These are phyloP conservation scores for Backusella liffmaniae DNA, from an alignment of 192 early-diverging fungal genomes.

Conservation along the genomic window DNA sequence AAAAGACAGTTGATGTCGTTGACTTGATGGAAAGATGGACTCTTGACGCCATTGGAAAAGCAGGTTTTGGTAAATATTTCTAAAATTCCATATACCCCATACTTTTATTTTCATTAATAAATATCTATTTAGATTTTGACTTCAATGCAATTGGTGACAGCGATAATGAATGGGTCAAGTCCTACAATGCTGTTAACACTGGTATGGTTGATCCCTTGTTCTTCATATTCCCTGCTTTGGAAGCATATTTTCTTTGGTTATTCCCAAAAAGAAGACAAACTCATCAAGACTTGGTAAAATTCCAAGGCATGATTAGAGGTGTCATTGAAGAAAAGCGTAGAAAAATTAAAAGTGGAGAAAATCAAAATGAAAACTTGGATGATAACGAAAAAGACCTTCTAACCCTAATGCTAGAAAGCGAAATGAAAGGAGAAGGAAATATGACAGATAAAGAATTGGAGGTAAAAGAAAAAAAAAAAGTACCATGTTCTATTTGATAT, in stretches of 20 bases:
- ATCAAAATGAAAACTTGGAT: neutral
- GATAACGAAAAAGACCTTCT: conserved; percentile 15
- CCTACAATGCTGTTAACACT: neutral
- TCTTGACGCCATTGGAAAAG: neutral
- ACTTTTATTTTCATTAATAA: neutral
- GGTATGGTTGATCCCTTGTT: neutral
- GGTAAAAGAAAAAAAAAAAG: neutral
- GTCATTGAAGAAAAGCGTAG: conserved; percentile 13
- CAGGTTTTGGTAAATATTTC: neutral
- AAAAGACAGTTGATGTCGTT: neutral
- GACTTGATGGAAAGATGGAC: neutral
- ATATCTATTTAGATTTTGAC: neutral
- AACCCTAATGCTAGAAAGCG: conserved; percentile 26
- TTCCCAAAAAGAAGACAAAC: neutral
- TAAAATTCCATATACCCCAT: neutral
- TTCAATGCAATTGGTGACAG: neutral
- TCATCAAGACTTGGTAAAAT: neutral
- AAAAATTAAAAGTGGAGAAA: neutral
- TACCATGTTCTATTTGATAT: no score
- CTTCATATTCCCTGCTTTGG: neutral
- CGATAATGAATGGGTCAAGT: neutral
- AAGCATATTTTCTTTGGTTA: neutral
- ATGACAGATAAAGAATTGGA: neutral
- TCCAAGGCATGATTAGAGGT: neutral
- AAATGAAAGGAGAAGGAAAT: neutral